phyloP scores from a whole-genome alignment of 768 basidiomycete genomes.

The Pulveroboletus sp. region DNA sequence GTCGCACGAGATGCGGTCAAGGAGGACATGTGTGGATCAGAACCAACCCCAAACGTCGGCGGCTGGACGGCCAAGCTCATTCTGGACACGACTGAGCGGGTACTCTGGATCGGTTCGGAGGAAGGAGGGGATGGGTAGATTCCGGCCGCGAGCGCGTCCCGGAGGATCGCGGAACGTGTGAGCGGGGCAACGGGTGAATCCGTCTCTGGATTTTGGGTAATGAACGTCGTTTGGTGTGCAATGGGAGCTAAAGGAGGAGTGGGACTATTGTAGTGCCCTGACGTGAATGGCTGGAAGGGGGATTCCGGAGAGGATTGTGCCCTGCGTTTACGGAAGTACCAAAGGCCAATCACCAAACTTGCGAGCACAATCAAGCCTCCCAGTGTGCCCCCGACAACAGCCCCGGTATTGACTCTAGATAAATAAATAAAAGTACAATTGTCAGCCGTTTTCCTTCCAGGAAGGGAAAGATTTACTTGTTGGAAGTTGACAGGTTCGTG shows the following conservation, averaged over 20 bases:
- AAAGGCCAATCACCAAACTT: background rate
- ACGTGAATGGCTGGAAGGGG: conserved; percentile 3
- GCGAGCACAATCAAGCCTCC: conserved; percentile 6
- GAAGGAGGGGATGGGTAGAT: background rate
- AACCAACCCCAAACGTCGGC: too few relatives aligned
- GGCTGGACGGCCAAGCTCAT: background rate
- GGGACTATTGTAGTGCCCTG: background rate
- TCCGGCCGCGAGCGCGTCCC: conserved; percentile 5
- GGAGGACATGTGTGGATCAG: too few relatives aligned
- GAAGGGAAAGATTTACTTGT: conserved; percentile 7
- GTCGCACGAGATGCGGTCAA: background rate
- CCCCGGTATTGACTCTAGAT: conserved; percentile 14
- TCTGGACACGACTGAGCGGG: conserved; percentile 2
- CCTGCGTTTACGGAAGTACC: conserved; percentile 9
- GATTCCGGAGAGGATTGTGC: background rate
- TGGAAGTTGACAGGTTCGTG: background rate
- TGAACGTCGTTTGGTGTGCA: too few relatives aligned
- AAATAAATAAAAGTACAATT: background rate
- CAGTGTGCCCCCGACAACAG: conserved; percentile 12
- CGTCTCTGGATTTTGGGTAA: background rate
- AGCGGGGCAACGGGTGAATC: background rate
- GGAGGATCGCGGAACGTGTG: conserved; percentile 13
- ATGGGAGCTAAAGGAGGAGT: background rate
- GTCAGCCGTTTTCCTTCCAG: conserved; percentile 3
- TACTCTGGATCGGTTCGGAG: background rate